A percentile compares a stretch with the other conserved stretches of the same genome.
phyloP scores from a whole-genome alignment of 495 filamentous ascomycete species.

The Staphylotrichum longicolle region DNA sequence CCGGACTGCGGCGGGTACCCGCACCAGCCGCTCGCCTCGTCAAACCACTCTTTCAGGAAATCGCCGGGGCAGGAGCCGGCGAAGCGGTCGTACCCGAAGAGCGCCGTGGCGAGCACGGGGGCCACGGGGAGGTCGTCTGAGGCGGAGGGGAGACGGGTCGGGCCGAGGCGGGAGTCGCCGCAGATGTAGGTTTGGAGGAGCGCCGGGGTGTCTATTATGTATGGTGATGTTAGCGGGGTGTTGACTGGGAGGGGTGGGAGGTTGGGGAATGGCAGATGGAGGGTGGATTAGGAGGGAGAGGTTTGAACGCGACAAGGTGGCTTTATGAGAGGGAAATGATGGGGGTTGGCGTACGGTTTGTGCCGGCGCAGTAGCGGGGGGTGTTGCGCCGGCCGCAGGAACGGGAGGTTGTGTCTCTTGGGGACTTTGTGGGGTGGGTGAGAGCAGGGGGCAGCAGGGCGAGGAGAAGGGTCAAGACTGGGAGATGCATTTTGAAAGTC shows the following conservation, averaged over 20 bases:
- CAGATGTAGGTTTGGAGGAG: constrained; percentile 43
- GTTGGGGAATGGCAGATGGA: no score
- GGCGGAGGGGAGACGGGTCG: constrained; percentile 38
- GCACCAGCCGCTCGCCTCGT: constrained; percentile 34
- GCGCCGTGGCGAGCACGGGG: constrained; percentile 38
- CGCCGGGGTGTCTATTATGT: constrained; percentile 21
- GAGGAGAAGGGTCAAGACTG: neutral
- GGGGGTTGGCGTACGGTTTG: constrained; percentile 25
- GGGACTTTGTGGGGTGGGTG: no score
- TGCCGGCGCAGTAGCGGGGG: constrained; percentile 38
- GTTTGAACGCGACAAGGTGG: no score
- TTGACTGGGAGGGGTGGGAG: no score
- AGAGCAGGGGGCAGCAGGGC: neutral
- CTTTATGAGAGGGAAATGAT: no score
- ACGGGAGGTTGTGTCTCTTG: no score
- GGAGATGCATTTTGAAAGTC: neutral
- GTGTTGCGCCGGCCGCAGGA: constrained; percentile 12
- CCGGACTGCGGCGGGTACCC: constrained; percentile 47
- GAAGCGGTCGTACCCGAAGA: constrained; percentile 46
- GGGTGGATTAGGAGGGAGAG: no score
- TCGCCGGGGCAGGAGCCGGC: constrained; percentile 48
- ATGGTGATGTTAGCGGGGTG: no score
- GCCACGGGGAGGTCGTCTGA: constrained; percentile 24
- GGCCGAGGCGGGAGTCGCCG: constrained; percentile 53
- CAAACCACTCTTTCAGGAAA: constrained; percentile 50